These are phyloP conservation scores for Carex littledalei DNA, from an alignment of 176 grass and related monocot genomes.

Conservation along the genomic window DNA sequence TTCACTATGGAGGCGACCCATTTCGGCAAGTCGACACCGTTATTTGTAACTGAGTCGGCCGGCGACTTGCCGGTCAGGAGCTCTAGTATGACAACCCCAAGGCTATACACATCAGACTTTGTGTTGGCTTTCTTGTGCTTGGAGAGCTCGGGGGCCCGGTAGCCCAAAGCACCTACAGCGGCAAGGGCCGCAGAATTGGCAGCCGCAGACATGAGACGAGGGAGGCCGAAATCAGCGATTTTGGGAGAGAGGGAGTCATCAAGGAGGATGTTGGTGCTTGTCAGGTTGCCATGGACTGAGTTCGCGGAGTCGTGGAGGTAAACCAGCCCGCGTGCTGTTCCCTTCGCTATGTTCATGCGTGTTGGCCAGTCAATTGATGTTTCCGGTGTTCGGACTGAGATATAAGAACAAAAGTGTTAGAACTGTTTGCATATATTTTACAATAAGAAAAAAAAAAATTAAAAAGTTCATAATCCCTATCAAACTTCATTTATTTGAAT, in stretches of 20 bases:
- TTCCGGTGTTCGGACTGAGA: conserved; percentile 22
- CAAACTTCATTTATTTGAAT: not conserved
- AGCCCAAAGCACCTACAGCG: conserved; percentile 46
- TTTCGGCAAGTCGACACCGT: conserved; percentile 71
- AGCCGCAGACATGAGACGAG: conserved; percentile 62
- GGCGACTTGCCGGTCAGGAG: conserved; percentile 80
- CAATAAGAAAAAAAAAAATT: not conserved
- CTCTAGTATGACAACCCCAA: conserved; percentile 79
- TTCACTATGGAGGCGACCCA: conserved; percentile 85
- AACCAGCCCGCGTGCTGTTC: conserved; percentile 47
- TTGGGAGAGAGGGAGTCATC: conserved; percentile 41
- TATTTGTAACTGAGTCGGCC: conserved; percentile 41
- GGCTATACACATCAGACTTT: conserved; percentile 87
- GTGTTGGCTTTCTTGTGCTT: conserved; percentile 72
- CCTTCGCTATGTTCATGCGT: conserved; percentile 56
- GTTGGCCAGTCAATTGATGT: conserved; percentile 50
- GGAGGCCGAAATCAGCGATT: conserved; percentile 66
- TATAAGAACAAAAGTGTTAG: not conserved
- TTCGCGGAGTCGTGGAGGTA: conserved; percentile 54
- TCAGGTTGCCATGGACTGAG: conserved; percentile 75
- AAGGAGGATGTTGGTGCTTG: conserved; percentile 63
- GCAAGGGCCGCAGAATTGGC: conserved; percentile 68
- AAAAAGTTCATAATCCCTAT: not conserved
- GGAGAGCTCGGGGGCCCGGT: conserved; percentile 74
- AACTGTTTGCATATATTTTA: not conserved